Evolutionary conservation across 192 early-diverging fungal genomes (phyloP), one percentile per base, ranked within the genome.

Genomic region (Coemansia sp.): DNA sequence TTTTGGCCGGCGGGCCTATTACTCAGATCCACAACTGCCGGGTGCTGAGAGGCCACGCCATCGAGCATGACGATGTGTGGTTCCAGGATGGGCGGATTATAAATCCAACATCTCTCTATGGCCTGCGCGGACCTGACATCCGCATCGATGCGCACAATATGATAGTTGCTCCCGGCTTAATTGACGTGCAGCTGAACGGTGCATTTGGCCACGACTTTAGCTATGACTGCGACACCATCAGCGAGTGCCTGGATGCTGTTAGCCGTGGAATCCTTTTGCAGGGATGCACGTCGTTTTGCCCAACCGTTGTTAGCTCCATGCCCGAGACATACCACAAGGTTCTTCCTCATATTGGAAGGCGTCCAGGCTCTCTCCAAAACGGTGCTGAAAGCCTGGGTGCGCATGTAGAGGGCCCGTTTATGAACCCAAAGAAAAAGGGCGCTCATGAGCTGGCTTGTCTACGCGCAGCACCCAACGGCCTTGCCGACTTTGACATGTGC

Each of bases 151-250:
- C 83, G n/a, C 67, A 79, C 5, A 84, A 85, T 17, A 21, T 80
- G 34, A 64, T 90, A 21, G 76, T 87, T 31, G 84, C 80, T 12
- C 86, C 88, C 37, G 88, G 88, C 9, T 85, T 83, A 28, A 65
- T 90, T 21, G 86, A 90, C 57, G 72, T 83, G 32, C 86, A 90
- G 58, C 83, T 90, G 40, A 90, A 90, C 62, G 88, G 88, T 41
- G 83, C 78, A 0, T 90, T 86, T 78, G 88, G 88, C 15, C 79
- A 87, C 41, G 88, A 90, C 53, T 88, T 90, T 75, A 60, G 57
- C 40, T 57, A 52, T 37, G 68, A 80, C 36, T 65, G 71, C 17
- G 63, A 54, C 18, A 80, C 85, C 18, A 79, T 87, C 31, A 73
- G 76, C 38, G 56, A 76, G 16, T 78, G 83, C 48, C 58, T 90